A percentile compares a stretch with the other conserved stretches of the same genome.
Conservation (phyloP, 805 yeast genomes). For the Candida ascalaphidarum region DNA sequence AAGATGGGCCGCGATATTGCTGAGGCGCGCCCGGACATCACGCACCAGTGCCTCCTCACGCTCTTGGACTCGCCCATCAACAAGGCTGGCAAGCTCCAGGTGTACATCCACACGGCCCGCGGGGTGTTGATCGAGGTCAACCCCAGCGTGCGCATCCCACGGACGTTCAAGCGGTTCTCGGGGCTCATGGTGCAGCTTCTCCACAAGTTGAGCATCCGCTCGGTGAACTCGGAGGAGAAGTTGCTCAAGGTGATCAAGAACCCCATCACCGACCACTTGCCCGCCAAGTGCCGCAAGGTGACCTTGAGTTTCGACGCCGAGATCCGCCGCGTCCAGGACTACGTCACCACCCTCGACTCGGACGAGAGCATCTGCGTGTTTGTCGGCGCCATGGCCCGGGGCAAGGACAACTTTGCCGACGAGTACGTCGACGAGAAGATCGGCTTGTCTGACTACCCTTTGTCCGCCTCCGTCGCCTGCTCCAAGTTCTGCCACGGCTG, state of each 20-base stretch:
- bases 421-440: slow-evolving; percentile 94
- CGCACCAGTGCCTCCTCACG: slow-evolving; percentile 94
- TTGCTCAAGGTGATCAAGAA: slow-evolving; percentile 90
- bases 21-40: slow-evolving; percentile 98
- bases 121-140: slow-evolving; percentile 94
- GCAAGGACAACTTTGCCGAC: slow-evolving; percentile 95
- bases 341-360: slow-evolving; percentile 66
- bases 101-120: slow-evolving; percentile 90
- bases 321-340: slow-evolving; percentile 81
- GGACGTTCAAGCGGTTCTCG: slow-evolving; percentile 95
- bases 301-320: slow-evolving; percentile 91
- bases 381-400: slow-evolving; percentile 99
- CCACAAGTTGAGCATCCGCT: slow-evolving; percentile 86
- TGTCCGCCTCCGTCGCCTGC: slow-evolving; percentile 96
- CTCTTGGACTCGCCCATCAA: slow-evolving; percentile 95
- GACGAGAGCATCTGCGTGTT: slow-evolving; percentile 96
- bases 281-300: slow-evolving; percentile 89
- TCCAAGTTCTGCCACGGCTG: slow-evolving; percentile 98
- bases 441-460: slow-evolving; percentile 90
- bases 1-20: slow-evolving; percentile 97
- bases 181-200: slow-evolving; percentile 96
- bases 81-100: slow-evolving; percentile 95
- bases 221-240: slow-evolving; percentile 93
- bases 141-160: slow-evolving; percentile 93
- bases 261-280: slow-evolving; percentile 94